Evolutionary conservation across 495 filamentous ascomycete species (phyloP).

Genomic region (Eremomyces bilateralis): DNA sequence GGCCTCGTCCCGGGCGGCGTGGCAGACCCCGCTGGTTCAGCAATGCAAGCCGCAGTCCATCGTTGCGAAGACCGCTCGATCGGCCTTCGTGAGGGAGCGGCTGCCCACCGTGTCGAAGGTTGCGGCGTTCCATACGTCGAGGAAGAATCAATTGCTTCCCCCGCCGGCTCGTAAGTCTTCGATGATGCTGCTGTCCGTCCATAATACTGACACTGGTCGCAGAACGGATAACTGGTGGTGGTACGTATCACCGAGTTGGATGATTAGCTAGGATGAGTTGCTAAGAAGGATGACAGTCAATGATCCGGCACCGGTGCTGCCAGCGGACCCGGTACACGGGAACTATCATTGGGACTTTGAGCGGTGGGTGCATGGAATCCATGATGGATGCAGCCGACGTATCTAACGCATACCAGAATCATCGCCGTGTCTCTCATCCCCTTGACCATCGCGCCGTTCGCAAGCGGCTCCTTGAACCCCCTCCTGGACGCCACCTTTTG

Average conservation of each 20-base stretch:
- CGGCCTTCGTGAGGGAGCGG: conserved; percentile 7
- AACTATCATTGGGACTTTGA: conserved; percentile 98
- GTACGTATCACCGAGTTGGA: neutral
- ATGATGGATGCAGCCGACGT: neutral
- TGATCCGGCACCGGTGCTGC: conserved; percentile 60
- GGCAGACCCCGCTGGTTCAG: too few relatives aligned
- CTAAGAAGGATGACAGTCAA: conserved; percentile 35
- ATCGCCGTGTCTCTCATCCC: conserved; percentile 62
- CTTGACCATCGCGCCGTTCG: conserved; percentile 76
- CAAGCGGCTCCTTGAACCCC: conserved; percentile 74
- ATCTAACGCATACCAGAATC: conserved; percentile 23
- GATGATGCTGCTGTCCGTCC: neutral
- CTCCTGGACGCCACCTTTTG: conserved; percentile 69
- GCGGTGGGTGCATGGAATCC: conserved; percentile 28
- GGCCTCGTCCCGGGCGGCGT: too few relatives aligned
- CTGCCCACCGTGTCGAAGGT: conserved; percentile 11
- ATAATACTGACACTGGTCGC: neutral
- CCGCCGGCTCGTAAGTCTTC: conserved; percentile 22
- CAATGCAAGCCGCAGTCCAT: too few relatives aligned
- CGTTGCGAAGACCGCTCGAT: too few relatives aligned
- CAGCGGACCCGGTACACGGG: conserved; percentile 51
- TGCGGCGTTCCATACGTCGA: conserved; percentile 23
- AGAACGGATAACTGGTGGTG: neutral
- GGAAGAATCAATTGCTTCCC: conserved; percentile 20
- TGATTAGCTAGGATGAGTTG: conserved; percentile 1